Base-by-base conservation (phyloP, 495 filamentous ascomycete genomes). In the Penicillium canariense region DNA sequence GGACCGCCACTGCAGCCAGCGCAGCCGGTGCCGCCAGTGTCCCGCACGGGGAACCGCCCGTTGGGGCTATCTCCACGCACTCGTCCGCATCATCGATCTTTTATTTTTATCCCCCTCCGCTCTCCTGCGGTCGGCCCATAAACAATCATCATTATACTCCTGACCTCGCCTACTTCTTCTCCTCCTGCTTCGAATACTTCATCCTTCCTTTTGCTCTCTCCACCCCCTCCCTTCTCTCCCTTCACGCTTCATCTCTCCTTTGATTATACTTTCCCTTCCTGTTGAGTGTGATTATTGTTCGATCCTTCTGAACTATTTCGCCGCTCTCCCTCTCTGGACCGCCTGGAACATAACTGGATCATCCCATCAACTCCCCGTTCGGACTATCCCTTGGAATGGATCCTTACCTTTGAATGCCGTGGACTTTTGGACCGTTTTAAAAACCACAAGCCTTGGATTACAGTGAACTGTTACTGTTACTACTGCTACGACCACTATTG, bases 361-460 rank as follows among this genome's bases (percentile, higher is more conserved):
- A 47, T 54, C 39, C 51, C 32, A 20, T 52, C 22, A 31, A 36
- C 52, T 31, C 10, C 27, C 43, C 22, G n/a, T 18, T 27, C 28
- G 43, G 25, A 27, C 43, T 7, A 30, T 46, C 27, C 46, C 50
- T 17, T 59, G 60, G 60, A 62, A 62, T 62, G 60, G 60, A 58
- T 52, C 48, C 53, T 31, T 47, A 22, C 28, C 34, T 30, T 40
- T 58, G 51, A 58, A 48, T 55, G 50, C 51, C 54, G 32, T 50
- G 48, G 55, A 50, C 11, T 30, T 57, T 52, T 57, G 55, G 48
- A 57, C 43, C 49, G 22, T 36, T 36, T 39, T 31, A 44, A 50
- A 36, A 30, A 40, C 18, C 46, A 44, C 36, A 46, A 46, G 22
- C 43, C 43, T 28, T 54, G 46, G 39, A 51, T 46, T 42, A 39